Percentiles rank a stretch among this genome's conserved stretches.
Conservation (phyloP, 2,329 filamentous ascomycete species). For the Fusarium sp. region DNA sequence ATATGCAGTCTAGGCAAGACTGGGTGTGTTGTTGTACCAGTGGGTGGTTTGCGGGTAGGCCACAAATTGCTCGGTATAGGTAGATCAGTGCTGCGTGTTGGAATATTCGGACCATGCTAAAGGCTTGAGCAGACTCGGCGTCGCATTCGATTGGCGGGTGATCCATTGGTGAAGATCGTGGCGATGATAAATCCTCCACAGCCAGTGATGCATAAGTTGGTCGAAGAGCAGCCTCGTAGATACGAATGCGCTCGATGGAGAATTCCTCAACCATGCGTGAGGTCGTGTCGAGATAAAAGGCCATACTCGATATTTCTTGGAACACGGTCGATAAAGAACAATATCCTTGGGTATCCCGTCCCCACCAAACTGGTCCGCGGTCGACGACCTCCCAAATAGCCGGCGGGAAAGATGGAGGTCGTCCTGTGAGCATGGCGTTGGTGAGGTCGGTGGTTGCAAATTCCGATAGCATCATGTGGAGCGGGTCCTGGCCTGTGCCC, state of each 20-base stretch:
- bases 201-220: slow-evolving; percentile 48
- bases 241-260: slow-evolving; percentile 49
- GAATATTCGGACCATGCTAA: slow-evolving; percentile 56
- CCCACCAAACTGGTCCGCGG: slow-evolving; percentile 59
- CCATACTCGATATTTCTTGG: slow-evolving; percentile 50
- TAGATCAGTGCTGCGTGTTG: slow-evolving; percentile 59
- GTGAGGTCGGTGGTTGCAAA: slow-evolving; percentile 60
- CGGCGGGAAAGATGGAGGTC: slow-evolving; percentile 55
- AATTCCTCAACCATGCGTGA: slow-evolving; percentile 38
- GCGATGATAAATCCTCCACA: slow-evolving; percentile 41
- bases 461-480: slow-evolving; percentile 58
- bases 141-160: slow-evolving; percentile 29
- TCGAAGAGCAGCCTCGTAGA: slow-evolving; percentile 47
- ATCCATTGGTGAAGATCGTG: not conserved
- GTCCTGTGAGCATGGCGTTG: slow-evolving; percentile 56
- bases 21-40: slow-evolving; percentile 57
- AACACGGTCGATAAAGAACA: slow-evolving; percentile 54
- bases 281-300: slow-evolving; percentile 48
- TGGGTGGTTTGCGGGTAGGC: slow-evolving; percentile 54
- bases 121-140: slow-evolving; percentile 52
- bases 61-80: slow-evolving; percentile 58
- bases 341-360: slow-evolving; percentile 52
- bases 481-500: slow-evolving; percentile 45
- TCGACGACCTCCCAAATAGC: slow-evolving; percentile 57
- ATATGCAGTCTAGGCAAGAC: slow-evolving; percentile 54